These are phyloP conservation scores for Corylus avellana DNA, from an alignment of 306 rosid genomes.

Conservation along the genomic window DNA sequence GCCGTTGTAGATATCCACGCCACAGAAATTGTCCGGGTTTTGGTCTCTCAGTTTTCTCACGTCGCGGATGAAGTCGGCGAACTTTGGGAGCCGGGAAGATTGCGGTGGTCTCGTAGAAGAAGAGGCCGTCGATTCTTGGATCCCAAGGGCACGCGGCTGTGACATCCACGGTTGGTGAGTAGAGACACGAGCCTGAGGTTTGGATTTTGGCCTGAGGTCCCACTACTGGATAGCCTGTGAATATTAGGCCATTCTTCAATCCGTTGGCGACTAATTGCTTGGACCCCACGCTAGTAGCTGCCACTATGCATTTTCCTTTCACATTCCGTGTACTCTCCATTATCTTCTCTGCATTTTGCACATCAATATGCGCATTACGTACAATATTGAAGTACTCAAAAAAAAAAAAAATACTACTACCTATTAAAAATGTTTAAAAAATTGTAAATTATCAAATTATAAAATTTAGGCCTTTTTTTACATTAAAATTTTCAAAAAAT, in stretches of 20 bases:
- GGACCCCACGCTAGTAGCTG: conserved; percentile 39
- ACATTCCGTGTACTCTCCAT: conserved; percentile 38
- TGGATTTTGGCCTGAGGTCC: conserved; percentile 72
- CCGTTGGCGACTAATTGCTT: conserved; percentile 67
- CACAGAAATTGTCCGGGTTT: conserved; percentile 55
- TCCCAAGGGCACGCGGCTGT: conserved; percentile 70
- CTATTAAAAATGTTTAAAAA: no score
- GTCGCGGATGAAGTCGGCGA: conserved; percentile 48
- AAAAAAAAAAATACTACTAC: no score
- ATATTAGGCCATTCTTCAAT: conserved; percentile 52
- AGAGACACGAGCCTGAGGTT: conserved; percentile 75
- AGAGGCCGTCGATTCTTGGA: conserved; percentile 72
- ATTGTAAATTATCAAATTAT: no score
- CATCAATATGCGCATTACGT: no score
- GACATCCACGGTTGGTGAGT: conserved; percentile 37
- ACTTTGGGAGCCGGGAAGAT: conserved; percentile 52
- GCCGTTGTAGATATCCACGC: conserved; percentile 66
- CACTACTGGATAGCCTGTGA: conserved; percentile 72
- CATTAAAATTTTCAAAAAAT: no score
- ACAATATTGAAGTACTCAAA: no score
- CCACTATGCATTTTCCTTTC: conserved; percentile 57
- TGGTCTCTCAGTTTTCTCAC: conserved; percentile 58
- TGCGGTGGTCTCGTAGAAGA: conserved; percentile 70
- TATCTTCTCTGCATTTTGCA: conserved; percentile 44
- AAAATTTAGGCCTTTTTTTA: no score